These are phyloP conservation scores for Colletotrichum costaricense DNA, from an alignment of 2,329 filamentous ascomycete species.

Conservation along the genomic window DNA sequence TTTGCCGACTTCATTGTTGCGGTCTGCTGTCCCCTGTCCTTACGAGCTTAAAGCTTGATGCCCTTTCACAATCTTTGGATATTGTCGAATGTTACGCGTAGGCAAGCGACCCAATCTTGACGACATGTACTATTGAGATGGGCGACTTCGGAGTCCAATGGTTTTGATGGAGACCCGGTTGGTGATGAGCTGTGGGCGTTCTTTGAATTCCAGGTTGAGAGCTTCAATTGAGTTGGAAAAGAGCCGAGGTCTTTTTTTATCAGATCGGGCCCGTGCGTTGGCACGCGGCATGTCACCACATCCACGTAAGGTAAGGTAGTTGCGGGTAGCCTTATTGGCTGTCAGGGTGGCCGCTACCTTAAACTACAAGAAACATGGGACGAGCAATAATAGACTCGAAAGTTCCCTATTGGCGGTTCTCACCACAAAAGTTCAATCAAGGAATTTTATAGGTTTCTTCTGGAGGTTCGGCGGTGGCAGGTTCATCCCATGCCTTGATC, in stretches of 20 bases:
- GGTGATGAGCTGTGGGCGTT: neutral
- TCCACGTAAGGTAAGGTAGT: neutral
- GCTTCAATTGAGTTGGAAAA: neutral
- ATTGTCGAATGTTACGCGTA: neutral
- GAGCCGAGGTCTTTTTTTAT: neutral
- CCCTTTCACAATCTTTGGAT: too few species aligned
- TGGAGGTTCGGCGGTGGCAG: neutral
- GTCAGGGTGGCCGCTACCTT: neutral
- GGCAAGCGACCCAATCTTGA: neutral
- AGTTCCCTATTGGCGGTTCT: neutral
- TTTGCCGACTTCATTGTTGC: conserved; percentile 24
- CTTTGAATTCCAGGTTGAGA: neutral
- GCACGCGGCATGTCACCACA: neutral
- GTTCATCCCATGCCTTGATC: neutral
- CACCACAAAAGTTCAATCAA: neutral
- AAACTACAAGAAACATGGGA: neutral
- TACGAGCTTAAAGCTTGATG: neutral
- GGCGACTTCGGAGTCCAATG: neutral
- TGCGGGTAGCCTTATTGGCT: neutral
- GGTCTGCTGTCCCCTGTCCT: neutral
- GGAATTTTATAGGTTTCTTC: neutral
- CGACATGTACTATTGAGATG: neutral
- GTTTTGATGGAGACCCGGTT: neutral
- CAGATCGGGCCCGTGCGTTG: neutral
- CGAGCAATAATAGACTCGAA: neutral